Percentiles rank a stretch among this genome's conserved stretches.
These are phyloP conservation scores for Glaciozyma antarctica DNA, from an alignment of 768 basidiomycete genomes.

Conservation along the genomic window DNA sequence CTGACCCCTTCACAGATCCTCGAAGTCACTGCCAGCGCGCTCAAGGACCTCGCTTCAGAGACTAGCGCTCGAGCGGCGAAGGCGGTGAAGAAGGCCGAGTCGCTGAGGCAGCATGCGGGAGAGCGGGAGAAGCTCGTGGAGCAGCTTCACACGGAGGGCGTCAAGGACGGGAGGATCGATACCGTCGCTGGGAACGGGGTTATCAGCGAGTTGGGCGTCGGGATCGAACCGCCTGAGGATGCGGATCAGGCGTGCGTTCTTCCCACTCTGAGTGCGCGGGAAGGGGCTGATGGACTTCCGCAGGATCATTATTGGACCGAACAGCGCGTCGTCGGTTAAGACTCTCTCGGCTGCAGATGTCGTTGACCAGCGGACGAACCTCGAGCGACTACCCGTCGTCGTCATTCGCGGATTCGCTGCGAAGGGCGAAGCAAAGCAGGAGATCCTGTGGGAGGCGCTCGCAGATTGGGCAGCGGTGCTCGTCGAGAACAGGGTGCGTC, in stretches of 20 bases:
- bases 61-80: conserved; percentile 26
- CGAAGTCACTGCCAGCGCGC: conserved; percentile 60
- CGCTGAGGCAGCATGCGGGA: conserved; percentile 36
- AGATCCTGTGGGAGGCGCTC: conserved; percentile 54
- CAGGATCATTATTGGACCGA: conserved; percentile 4
- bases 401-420: conserved; percentile 43
- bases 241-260: conserved; percentile 24
- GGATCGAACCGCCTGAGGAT: conserved; percentile 53
- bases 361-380: conserved; percentile 30
- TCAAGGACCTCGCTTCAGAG: conserved; percentile 54
- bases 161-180: conserved; percentile 66
- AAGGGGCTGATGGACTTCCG: conserved; percentile 7
- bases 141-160: conserved; percentile 32
- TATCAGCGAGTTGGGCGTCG: conserved; percentile 75
- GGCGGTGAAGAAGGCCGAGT: conserved; percentile 1
- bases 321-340: background rate
- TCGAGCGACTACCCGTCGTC: conserved; percentile 67
- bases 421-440: conserved; percentile 49
- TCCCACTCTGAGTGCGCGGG: background rate
- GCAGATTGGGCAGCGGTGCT: conserved; percentile 76
- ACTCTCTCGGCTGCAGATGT: background rate
- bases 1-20: conserved; percentile 46
- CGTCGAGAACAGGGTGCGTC: conserved; percentile 62
- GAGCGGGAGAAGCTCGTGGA: conserved; percentile 41
- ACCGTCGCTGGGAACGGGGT: conserved; percentile 74